phyloP scores from a whole-genome alignment of 208 protist species.

The Leishmania mexicana region DNA sequence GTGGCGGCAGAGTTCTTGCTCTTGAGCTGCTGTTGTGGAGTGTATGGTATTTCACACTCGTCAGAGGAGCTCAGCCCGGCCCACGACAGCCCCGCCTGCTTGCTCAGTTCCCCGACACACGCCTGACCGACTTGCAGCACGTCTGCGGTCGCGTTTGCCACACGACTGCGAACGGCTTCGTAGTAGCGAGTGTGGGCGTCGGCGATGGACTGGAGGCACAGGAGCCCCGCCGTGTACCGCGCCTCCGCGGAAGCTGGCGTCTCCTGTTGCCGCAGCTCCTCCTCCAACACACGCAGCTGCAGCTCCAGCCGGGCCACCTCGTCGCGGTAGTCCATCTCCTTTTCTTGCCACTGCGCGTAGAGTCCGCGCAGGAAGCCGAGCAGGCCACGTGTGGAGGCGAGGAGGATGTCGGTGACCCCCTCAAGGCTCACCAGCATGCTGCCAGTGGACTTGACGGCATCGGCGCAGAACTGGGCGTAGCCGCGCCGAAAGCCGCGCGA shows the following conservation, averaged over 20 bases:
- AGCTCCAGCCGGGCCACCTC: constrained; percentile 49
- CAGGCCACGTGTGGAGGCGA: constrained; percentile 28
- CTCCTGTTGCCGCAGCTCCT: constrained; percentile 49
- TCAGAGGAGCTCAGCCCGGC: background rate
- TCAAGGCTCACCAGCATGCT: constrained; percentile 71
- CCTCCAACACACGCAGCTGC: constrained; percentile 40
- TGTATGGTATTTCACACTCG: background rate
- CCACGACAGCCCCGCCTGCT: constrained; percentile 20
- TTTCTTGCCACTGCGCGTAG: constrained; percentile 58
- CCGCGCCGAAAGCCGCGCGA: constrained; percentile 38
- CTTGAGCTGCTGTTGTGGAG: constrained; percentile 3
- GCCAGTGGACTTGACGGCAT: constrained; percentile 33
- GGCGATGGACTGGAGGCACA: constrained; percentile 62
- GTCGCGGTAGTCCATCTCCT: constrained; percentile 73
- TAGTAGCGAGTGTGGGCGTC: constrained; percentile 60
- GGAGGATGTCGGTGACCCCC: constrained; percentile 57
- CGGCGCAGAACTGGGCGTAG: constrained; percentile 48
- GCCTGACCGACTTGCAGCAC: constrained; percentile 21
- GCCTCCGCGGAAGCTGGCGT: constrained; percentile 52
- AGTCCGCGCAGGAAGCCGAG: constrained; percentile 56
- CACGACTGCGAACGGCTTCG: constrained; percentile 38
- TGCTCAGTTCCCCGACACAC: constrained; percentile 17
- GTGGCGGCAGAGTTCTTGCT: background rate
- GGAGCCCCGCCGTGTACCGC: constrained; percentile 63
- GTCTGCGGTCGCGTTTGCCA: constrained; percentile 26